phyloP scores from a whole-genome alignment of 108 stramenopile species.

The Licmophora abbreviata region DNA sequence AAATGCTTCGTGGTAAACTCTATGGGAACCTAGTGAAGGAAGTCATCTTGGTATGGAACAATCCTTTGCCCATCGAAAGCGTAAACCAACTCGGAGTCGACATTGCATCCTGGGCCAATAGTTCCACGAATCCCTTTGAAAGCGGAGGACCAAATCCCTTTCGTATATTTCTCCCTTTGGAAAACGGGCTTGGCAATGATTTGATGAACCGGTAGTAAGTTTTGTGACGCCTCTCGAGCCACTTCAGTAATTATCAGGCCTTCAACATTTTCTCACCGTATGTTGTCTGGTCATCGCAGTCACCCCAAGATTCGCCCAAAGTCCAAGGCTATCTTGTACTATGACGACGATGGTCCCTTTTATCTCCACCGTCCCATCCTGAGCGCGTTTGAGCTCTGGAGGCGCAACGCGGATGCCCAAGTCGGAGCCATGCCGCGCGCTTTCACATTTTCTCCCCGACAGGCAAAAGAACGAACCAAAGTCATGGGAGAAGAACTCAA shows the following conservation, averaged over 20 bases:
- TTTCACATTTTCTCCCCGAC: slow-evolving; percentile 31
- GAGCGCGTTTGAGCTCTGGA: slow-evolving; percentile 82
- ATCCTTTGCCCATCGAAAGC: slow-evolving; percentile 41
- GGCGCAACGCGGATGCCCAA: slow-evolving; percentile 75
- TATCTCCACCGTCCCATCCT: slow-evolving; percentile 52
- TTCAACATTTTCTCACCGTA: no score
- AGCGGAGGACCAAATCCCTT: slow-evolving; percentile 30
- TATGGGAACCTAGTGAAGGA: slow-evolving; percentile 30
- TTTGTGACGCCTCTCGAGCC: no score
- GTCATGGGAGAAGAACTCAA: slow-evolving; percentile 25
- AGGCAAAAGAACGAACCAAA: slow-evolving; percentile 22
- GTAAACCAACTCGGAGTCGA: no score
- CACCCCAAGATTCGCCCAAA: slow-evolving; percentile 62
- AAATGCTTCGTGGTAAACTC: no score
- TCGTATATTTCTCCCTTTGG: slow-evolving; percentile 72
- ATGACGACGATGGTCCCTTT: slow-evolving; percentile 89
- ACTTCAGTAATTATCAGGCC: no score
- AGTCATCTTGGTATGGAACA: slow-evolving; percentile 83
- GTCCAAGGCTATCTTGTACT: slow-evolving; percentile 81
- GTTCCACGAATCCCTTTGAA: slow-evolving; percentile 12
- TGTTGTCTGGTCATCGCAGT: no score
- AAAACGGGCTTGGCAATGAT: slow-evolving; percentile 66
- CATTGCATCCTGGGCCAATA: no score
- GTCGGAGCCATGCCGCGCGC: slow-evolving; percentile 78
- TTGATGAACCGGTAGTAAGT: slow-evolving; percentile 86